These are phyloP conservation scores for Talaromyces nanjingensis DNA, from an alignment of 495 filamentous ascomycete species.

Conservation along the genomic window DNA sequence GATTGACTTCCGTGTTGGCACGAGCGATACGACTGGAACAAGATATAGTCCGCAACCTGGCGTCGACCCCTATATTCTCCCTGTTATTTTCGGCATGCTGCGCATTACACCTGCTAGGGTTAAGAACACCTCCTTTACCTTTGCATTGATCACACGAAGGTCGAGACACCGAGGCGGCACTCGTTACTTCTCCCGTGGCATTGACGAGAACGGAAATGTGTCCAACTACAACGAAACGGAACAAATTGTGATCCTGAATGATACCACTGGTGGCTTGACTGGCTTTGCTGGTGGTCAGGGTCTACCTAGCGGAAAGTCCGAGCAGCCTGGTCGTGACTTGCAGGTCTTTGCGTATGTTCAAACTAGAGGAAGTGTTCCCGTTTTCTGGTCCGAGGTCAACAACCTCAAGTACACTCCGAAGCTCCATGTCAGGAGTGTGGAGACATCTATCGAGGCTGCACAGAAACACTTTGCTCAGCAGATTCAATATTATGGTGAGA, in stretches of 20 bases:
- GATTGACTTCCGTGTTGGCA: slow-evolving; percentile 69
- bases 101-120: slow-evolving; percentile 76
- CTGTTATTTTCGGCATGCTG: slow-evolving; percentile 90
- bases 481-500: slow-evolving; percentile 86
- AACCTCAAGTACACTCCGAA: slow-evolving; percentile 82
- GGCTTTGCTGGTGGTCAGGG: slow-evolving; percentile 73
- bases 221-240: slow-evolving; percentile 99
- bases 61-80: slow-evolving; percentile 88
- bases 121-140: slow-evolving; percentile 73
- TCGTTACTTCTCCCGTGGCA: slow-evolving; percentile 86
- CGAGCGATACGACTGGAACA: slow-evolving; percentile 30
- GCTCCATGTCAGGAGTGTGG: slow-evolving; percentile 76
- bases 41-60: slow-evolving; percentile 63
- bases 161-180: slow-evolving; percentile 84
- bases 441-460: slow-evolving; percentile 73
- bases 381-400: slow-evolving; percentile 94
- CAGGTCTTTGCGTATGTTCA: slow-evolving; percentile 93
- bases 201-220: slow-evolving; percentile 89
- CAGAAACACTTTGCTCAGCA: slow-evolving; percentile 86
- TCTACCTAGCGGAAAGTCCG: slow-evolving; percentile 63
- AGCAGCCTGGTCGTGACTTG: slow-evolving; percentile 56
- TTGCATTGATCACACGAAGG: slow-evolving; percentile 79
- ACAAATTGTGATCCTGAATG: slow-evolving; percentile 82
- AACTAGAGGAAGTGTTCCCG: slow-evolving; percentile 88
- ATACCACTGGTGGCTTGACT: slow-evolving; percentile 61